Conservation (phyloP, 345 rosid species). For the Gossypium herbaceum region DNA sequence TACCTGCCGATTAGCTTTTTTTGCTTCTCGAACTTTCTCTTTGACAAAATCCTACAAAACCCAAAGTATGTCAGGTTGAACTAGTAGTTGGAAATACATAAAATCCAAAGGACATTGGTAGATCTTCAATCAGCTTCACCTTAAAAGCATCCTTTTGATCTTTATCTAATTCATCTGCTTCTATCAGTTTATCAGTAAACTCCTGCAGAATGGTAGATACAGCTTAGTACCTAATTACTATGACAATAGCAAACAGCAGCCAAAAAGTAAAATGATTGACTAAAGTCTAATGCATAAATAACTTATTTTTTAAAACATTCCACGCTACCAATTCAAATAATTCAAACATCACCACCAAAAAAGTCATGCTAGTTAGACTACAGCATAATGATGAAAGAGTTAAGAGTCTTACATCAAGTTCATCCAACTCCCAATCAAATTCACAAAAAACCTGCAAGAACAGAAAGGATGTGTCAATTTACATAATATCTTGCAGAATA, state of each 20-base stretch:
- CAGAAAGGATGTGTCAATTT: slow-evolving; percentile 21
- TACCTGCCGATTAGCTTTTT: slow-evolving; percentile 85
- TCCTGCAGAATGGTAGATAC: slow-evolving; percentile 44
- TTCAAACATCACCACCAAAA: slow-evolving; percentile 13
- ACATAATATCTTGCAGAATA: background rate
- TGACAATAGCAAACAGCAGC: background rate
- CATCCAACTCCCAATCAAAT: slow-evolving; percentile 93
- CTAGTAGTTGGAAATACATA: background rate
- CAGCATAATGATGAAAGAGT: slow-evolving; percentile 10
- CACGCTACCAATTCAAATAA: background rate
- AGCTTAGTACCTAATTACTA: slow-evolving; percentile 8
- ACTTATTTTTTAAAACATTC: background rate
- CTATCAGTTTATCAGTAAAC: slow-evolving; percentile 54
- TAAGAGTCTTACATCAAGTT: slow-evolving; percentile 59
- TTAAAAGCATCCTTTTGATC: slow-evolving; percentile 87
- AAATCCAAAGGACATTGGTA: slow-evolving; percentile 10
- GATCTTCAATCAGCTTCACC: slow-evolving; percentile 32
- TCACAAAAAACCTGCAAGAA: slow-evolving; percentile 80
- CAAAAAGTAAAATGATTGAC: background rate
- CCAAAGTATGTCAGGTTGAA: background rate
- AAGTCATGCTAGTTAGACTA: background rate
- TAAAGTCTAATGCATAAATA: background rate
- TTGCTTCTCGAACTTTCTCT: slow-evolving; percentile 83
- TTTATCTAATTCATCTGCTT: slow-evolving; percentile 59
- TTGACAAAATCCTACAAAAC: slow-evolving; percentile 63